Conservation (phyloP, 176 grass and related monocot genomes). For the Carex kokanica region DNA sequence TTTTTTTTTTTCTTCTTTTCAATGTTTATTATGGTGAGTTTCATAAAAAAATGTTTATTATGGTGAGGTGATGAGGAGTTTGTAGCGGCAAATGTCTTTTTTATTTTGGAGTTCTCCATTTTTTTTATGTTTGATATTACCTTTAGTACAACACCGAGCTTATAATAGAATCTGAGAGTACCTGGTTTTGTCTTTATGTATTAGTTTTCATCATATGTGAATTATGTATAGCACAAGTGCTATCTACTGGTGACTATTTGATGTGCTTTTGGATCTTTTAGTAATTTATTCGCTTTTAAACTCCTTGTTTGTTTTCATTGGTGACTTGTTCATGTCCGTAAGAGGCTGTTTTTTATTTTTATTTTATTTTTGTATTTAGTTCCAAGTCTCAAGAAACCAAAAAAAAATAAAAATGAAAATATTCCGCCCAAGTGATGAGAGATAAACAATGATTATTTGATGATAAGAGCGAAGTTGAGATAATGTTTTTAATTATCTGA, state of each 20-base stretch:
- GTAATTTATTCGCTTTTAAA: not conserved
- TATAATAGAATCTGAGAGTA: slow-evolving; percentile 15
- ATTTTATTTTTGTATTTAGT: not conserved
- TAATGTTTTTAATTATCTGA: not conserved
- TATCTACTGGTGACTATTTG: not conserved
- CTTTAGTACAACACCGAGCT: slow-evolving; percentile 1
- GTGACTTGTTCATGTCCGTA: not conserved
- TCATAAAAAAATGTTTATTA: not conserved
- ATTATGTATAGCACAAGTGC: not conserved
- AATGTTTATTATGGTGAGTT: slow-evolving; percentile 9
- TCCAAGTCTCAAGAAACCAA: not conserved
- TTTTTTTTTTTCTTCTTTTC: not conserved
- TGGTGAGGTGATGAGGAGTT: slow-evolving; percentile 9
- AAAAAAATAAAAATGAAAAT: too few relatives aligned
- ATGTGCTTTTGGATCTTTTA: not conserved
- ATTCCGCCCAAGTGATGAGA: not conserved
- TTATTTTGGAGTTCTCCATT: not conserved
- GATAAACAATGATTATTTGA: not conserved
- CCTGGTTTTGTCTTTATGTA: not conserved
- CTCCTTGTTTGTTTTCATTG: not conserved
- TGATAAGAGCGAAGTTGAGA: not conserved
- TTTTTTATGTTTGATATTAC: slow-evolving; percentile 12
- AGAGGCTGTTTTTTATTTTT: not conserved
- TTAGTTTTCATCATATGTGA: not conserved
- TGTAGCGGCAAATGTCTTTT: not conserved